These are phyloP conservation scores for Paramecium primaurelia DNA, from an alignment of 73 alveolate genomes.

Conservation along the genomic window DNA sequence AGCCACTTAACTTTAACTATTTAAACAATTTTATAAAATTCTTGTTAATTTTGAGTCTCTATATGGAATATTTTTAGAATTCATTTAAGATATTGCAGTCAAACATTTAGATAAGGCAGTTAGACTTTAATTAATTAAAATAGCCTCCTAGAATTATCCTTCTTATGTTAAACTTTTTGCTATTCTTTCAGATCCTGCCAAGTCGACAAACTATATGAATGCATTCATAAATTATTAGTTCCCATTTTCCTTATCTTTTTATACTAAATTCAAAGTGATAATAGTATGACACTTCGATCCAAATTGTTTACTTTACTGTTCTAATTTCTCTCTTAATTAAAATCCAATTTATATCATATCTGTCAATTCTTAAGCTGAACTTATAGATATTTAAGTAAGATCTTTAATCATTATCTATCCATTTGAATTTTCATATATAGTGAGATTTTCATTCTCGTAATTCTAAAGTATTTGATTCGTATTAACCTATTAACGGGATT, in stretches of 20 bases:
- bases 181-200: conserved; percentile 61
- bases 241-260: conserved; percentile 60
- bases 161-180: conserved; percentile 56
- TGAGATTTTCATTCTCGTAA: conserved; percentile 57
- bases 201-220: conserved; percentile 41
- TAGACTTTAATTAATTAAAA: conserved; percentile 43
- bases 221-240: conserved; percentile 61
- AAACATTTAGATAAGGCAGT: conserved; percentile 60
- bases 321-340: conserved; percentile 57
- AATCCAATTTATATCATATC: conserved; percentile 41
- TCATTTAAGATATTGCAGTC: conserved; percentile 32
- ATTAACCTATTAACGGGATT: not conserved
- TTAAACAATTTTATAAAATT: conserved; percentile 44
- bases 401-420: conserved; percentile 51
- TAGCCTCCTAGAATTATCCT: conserved; percentile 57
- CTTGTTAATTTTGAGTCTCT: conserved; percentile 60
- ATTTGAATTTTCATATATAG: conserved; percentile 51
- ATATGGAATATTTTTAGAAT: conserved; percentile 56
- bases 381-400: not conserved
- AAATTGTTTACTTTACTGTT: not conserved
- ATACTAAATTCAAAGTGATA: conserved; percentile 40
- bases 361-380: conserved; percentile 8
- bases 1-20: conserved; percentile 46
- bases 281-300: conserved; percentile 44
- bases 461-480: not conserved